Evolutionary conservation across 2,329 filamentous ascomycete species (phyloP), one percentile per base, ranked within the genome.

Genomic region (Microsporum audouinii): DNA sequence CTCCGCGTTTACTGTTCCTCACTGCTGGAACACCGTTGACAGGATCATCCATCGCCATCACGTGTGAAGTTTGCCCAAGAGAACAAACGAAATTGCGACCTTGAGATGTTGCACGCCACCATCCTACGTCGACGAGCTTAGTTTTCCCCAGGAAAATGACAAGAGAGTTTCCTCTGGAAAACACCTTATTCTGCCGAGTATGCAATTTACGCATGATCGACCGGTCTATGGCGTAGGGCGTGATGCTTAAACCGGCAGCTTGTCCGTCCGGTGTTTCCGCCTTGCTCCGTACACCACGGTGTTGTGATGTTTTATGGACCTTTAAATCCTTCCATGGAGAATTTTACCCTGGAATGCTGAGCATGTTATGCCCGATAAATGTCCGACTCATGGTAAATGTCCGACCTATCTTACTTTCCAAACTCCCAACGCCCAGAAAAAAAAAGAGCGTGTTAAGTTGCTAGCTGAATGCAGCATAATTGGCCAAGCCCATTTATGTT

Each of bases 1-100:
- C 51, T 55, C 31, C 51, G 51, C 51, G 51, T 55, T 55, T 38
- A 55, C 51, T 53, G 49, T 53, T 53, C 49, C 51, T 36, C 51
- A 55, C 12, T 31, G 51, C 51, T 31, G 51, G 51, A 34, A 55
- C 33, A 17, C 31, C 51, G 51, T 55, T 55, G 51, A 36, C 14
- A 10, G 31, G 51, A 55, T 34, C 31, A 14, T 55, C 17, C 27
- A 51, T 7, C 8, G 12, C 39, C 39, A 23, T 55, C 51, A 55
- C 33, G 51, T 55, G 51, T 55, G 12, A 36, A 55, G 29, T 34
- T 53, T 14, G 51, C 51, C 51, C 14, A 23, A 17, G 31, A 17
- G 14, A 14, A 23, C 23, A 5, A n/a, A 31, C 45, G 5, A 29
- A 33, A 31, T 51, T 51, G 45, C 45, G 27, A 51, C 45, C 3